Base-by-base conservation (phyloP, 1,284 basidiomycete species). In the Quambalaria eucalypti region DNA sequence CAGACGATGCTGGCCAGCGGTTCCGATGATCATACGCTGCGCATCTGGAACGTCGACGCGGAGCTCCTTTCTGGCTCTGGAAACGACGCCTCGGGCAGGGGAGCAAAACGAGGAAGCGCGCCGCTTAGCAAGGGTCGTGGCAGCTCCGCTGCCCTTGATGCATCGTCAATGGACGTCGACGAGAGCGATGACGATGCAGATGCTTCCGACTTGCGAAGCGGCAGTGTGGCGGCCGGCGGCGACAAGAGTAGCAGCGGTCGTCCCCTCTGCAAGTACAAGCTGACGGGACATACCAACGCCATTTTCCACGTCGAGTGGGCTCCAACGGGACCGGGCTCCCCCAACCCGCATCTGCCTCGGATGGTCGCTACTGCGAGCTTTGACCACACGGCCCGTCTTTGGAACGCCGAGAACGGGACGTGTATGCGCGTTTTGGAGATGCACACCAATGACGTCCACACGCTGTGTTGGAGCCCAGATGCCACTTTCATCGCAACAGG, bases 281-380 rank as follows among this genome's bases (percentile, higher is more conserved):
- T 75, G 1, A 46, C 53, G 1, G 73, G 73, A 10, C 73, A 75
- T 57, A 70, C 63, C 4, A 68, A 71, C 42, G 73, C 74, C 51
- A 58, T 75, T 25, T 74, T 73, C 46, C 65, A 71, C 29, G 50
- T 74, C 7, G 65, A 68, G 6, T 75, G 73, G 73, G 64, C 65
- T 40, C 68, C 69, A 0, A 65, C 64, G 1, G 67, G 67, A 3
- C 65, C 68, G 5, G 64, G 66, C 23, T 65, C 66, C 14, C 42
- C 61, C 2, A 55, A 70, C 16, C 60, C 65, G 21, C 58, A 61
- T 9, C 63, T 65, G 51, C 73, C 73, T 7, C 60, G 69, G n/a
- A 65, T 74, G 59, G 57, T 75, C 5, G 73, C 73, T 5, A 73
- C 73, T 33, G 62, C 69, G 25, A 67, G 67, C 12, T 74, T 73